phyloP scores from a whole-genome alignment of 306 rosid genomes.

The Rosa chinensis region DNA sequence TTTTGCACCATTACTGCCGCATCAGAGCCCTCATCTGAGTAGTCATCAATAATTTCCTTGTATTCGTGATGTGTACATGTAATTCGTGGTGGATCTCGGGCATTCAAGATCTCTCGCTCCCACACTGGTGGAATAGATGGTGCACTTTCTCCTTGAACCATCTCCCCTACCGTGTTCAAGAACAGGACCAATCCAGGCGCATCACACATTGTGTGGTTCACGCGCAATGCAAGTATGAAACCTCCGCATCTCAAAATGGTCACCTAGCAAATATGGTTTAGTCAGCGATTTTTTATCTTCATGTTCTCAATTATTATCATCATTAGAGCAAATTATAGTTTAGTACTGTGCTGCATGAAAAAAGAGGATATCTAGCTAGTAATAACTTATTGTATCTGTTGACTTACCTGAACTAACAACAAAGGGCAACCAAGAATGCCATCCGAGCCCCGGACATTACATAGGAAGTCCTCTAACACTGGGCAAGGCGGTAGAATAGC shows the following conservation, averaged over 20 bases:
- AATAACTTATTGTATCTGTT: background rate
- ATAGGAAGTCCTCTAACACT: constrained; percentile 27
- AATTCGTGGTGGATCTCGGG: constrained; percentile 31
- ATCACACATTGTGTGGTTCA: constrained; percentile 37
- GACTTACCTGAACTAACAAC: constrained; percentile 23
- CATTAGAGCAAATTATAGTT: background rate
- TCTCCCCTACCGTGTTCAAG: constrained; percentile 25
- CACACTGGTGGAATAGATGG: constrained; percentile 33
- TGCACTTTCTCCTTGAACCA: constrained; percentile 10
- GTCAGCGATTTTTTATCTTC: background rate
- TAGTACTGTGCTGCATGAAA: too few relatives aligned
- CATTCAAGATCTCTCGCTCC: constrained; percentile 30
- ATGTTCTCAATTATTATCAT: background rate
- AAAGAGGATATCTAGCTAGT: background rate
- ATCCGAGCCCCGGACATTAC: constrained; percentile 9
- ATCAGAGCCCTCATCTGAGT: background rate
- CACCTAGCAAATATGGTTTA: constrained; percentile 14
- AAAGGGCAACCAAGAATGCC: constrained; percentile 20
- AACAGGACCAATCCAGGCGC: constrained; percentile 12
- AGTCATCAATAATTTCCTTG: background rate
- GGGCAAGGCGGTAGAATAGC: constrained; percentile 25
- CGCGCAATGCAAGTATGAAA: constrained; percentile 31
- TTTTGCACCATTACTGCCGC: background rate
- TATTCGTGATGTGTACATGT: constrained; percentile 24
- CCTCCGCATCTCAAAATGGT: constrained; percentile 38